phyloP scores from a whole-genome alignment of 2,329 filamentous ascomycete species.

The Cryphonectria nitschkei region DNA sequence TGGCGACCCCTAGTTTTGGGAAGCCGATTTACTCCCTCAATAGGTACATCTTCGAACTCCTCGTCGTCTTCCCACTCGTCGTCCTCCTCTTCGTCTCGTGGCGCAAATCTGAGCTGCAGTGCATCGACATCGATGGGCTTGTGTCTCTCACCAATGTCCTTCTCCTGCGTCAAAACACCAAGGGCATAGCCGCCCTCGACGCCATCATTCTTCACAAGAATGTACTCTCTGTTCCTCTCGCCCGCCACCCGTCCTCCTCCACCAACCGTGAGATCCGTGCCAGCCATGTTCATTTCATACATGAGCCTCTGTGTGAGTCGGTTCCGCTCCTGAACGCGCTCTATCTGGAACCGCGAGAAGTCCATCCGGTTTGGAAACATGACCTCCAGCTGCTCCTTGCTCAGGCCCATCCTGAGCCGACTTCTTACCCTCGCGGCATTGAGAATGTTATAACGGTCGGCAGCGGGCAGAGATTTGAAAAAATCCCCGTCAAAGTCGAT shows the following conservation, averaged over 20 bases:
- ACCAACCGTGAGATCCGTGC: constrained; percentile 70
- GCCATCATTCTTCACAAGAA: constrained; percentile 92
- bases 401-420: constrained; percentile 90
- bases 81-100: constrained; percentile 60
- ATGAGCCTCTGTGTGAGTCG: constrained; percentile 93
- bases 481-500: constrained; percentile 98
- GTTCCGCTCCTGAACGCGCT: constrained; percentile 89
- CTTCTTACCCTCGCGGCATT: constrained; percentile 91
- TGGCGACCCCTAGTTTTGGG: constrained; percentile 56
- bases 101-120: constrained; percentile 59
- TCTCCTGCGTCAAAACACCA: constrained; percentile 87
- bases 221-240: constrained; percentile 91
- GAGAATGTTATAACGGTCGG: constrained; percentile 94
- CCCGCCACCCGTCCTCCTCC: constrained; percentile 72
- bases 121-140: constrained; percentile 93
- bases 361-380: constrained; percentile 99
- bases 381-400: constrained; percentile 89
- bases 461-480: constrained; percentile 86
- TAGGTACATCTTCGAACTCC: constrained; percentile 90
- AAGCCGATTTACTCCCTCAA: constrained; percentile 84
- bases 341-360: constrained; percentile 95
- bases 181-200: constrained; percentile 95
- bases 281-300: constrained; percentile 89
- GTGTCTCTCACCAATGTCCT: constrained; percentile 75
- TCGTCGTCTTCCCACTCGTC: constrained; percentile 72